A percentile compares a stretch with the other conserved stretches of the same genome.
phyloP scores from a whole-genome alignment of 345 rosid species.

The Acer yangbiense region DNA sequence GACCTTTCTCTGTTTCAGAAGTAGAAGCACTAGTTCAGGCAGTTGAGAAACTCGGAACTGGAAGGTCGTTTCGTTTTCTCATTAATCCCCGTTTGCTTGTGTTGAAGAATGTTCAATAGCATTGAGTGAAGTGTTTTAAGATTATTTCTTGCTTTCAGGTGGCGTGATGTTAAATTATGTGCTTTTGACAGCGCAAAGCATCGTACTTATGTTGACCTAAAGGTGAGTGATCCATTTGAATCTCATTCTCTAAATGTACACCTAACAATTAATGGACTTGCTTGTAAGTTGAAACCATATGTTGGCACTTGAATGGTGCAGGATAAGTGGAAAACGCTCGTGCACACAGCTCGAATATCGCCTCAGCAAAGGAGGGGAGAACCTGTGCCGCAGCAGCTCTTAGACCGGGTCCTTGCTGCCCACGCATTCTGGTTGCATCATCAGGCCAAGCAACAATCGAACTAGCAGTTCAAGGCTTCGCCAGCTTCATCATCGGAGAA shows the following conservation, averaged over 20 bases:
- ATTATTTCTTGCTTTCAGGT: conserved; percentile 12
- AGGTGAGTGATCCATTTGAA: conserved; percentile 22
- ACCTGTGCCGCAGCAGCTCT: conserved; percentile 35
- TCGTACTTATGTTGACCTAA: conserved; percentile 37
- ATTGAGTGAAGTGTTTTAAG: not conserved
- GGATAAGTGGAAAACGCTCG: conserved; percentile 44
- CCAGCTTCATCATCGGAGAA: not conserved
- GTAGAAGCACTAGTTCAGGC: conserved; percentile 37
- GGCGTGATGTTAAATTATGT: conserved; percentile 35
- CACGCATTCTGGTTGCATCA: conserved; percentile 31
- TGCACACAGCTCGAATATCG: conserved; percentile 39
- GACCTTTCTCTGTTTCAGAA: conserved; percentile 38
- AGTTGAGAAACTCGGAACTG: conserved; percentile 43
- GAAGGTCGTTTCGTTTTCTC: conserved; percentile 27
- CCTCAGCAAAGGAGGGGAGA: conserved; percentile 44
- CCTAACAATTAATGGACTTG: not conserved
- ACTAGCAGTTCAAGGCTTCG: conserved; percentile 2
- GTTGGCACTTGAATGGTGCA: conserved; percentile 1
- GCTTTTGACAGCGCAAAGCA: conserved; percentile 38
- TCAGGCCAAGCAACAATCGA: conserved; percentile 26
- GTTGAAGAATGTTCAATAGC: not conserved
- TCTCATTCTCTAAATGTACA: not conserved
- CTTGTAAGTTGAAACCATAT: not conserved
- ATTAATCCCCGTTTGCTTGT: not conserved
- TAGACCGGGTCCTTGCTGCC: conserved; percentile 35